Evolutionary conservation across 116 monocot species (phyloP).

Genomic region (Trichopus zeylanicus): DNA sequence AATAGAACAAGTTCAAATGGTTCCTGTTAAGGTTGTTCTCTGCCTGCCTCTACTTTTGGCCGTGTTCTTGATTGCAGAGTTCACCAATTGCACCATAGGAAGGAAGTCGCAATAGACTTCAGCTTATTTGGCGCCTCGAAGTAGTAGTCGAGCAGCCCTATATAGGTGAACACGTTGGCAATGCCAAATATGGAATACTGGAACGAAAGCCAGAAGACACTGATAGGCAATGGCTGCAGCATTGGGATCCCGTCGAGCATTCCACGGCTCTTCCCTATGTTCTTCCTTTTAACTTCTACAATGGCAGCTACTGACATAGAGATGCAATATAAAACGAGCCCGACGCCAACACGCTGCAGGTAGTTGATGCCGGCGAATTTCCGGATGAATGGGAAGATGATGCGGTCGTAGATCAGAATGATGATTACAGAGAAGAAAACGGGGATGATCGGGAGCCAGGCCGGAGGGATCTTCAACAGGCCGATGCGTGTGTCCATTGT

Average conservation of each 20-base stretch:
- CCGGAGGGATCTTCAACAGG: constrained; percentile 17
- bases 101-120: constrained; percentile 30
- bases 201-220: constrained; percentile 37
- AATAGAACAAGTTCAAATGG: constrained; percentile 49
- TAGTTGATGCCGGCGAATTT: constrained; percentile 51
- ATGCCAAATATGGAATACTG: constrained; percentile 46
- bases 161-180: constrained; percentile 26
- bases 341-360: constrained; percentile 48
- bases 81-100: constrained; percentile 46
- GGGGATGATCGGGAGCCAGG: constrained; percentile 30
- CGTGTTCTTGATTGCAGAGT: too few relatives aligned
- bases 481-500: constrained; percentile 31
- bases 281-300: constrained; percentile 40
- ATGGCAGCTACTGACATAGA: constrained; percentile 37
- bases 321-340: constrained; percentile 27
- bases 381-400: constrained; percentile 40
- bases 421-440: constrained; percentile 17
- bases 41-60: constrained; percentile 25
- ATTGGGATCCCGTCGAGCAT: constrained; percentile 23
- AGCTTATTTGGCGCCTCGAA: constrained; percentile 23
- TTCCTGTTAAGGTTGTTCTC: constrained; percentile 46
- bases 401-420: constrained; percentile 32
- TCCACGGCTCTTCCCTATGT: constrained; percentile 4
- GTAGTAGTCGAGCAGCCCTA: constrained; percentile 50
- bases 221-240: constrained; percentile 23